Evolutionary conservation across 1,139 yeast genomes (phyloP).

Genomic region (Debaryomyces coudertii): DNA sequence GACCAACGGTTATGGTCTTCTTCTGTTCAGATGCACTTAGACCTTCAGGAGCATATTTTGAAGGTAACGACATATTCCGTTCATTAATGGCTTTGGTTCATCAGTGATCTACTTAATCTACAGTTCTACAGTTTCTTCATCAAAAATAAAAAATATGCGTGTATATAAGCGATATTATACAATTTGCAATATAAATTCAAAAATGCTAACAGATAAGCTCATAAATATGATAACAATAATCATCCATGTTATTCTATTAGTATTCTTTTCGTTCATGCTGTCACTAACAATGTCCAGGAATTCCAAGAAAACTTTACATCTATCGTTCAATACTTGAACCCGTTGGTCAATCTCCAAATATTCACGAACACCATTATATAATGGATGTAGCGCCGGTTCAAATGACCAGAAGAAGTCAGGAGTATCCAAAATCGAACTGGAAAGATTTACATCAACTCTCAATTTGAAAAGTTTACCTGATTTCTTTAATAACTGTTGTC

Average conservation of each 20-base stretch:
- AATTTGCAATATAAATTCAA: slow-evolving; percentile 45
- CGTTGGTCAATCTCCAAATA: slow-evolving; percentile 93
- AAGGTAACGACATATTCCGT: slow-evolving; percentile 37
- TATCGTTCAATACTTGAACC: slow-evolving; percentile 87
- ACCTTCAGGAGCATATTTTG: slow-evolving; percentile 49
- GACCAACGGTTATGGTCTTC: slow-evolving; percentile 38
- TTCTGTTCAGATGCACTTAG: slow-evolving; percentile 32
- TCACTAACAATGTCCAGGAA: slow-evolving; percentile 92
- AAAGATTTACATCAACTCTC: slow-evolving; percentile 89
- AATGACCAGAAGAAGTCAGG: slow-evolving; percentile 97
- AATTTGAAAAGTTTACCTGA: slow-evolving; percentile 88
- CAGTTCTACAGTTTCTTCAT: not conserved
- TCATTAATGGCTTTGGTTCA: not conserved
- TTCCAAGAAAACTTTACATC: slow-evolving; percentile 92
- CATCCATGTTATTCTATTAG: slow-evolving; percentile 90
- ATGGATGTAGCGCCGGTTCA: slow-evolving; percentile 93
- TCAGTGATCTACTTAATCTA: not conserved
- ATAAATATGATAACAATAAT: slow-evolving; percentile 80
- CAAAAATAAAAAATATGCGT: slow-evolving; percentile 4
- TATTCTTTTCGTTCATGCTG: slow-evolving; percentile 89
- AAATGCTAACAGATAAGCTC: slow-evolving; percentile 67
- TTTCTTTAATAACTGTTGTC: slow-evolving; percentile 80
- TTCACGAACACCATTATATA: slow-evolving; percentile 87
- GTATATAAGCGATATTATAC: slow-evolving; percentile 18
- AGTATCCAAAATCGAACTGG: slow-evolving; percentile 88